Base-by-base conservation (phyloP, 169 alveolate genomes). In the Plasmodium chabaudi region DNA sequence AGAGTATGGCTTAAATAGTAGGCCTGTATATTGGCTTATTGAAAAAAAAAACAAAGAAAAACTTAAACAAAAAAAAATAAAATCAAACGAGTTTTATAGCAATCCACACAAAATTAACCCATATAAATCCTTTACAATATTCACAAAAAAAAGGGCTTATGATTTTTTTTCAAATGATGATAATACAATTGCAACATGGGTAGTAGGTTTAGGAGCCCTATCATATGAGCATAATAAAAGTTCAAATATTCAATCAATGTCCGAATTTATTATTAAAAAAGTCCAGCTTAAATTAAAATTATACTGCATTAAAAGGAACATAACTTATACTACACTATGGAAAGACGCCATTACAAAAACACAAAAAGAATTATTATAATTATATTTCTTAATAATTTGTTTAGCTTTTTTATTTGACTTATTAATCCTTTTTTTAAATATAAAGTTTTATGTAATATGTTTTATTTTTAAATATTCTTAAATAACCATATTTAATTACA, bases 1-100 rank as follows among this genome's bases (percentile, higher is more conserved):
- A 21, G 77, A 64, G 1, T 79, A 65, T 57, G 89, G 89, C 1
- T 49, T 79, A 12, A 79, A 79, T 19, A 79, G 89, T 61, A 79
- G 82, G 42, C 89, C 89, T 21, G 89, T 79, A 39, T 79, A 79
- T n/a, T 79, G 89, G 89, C 82, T 79, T 13, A 79, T 79, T 15
- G 89, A 79, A 79, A 79, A 79, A 61, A 23, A 79, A 23, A 79
- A 79, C 23, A 65, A 67, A 39, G 49, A 51, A 49, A 79, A 55
- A 17, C 79, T 79, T 17, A 55, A 79, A 59, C 53, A 53, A 55
- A 65, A 79, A 13, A 64, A 79, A 79, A 65, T 79, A 15, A 39
- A 47, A 27, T 47, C 46, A 10, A 79, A 25, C 60, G 44, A 79
- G 17, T 13, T 51, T 79, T 79, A 79, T 25, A 51, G 65, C 25